These are phyloP conservation scores for Elsinoe necatrix DNA, from an alignment of 2,329 filamentous ascomycete genomes.

Conservation along the genomic window DNA sequence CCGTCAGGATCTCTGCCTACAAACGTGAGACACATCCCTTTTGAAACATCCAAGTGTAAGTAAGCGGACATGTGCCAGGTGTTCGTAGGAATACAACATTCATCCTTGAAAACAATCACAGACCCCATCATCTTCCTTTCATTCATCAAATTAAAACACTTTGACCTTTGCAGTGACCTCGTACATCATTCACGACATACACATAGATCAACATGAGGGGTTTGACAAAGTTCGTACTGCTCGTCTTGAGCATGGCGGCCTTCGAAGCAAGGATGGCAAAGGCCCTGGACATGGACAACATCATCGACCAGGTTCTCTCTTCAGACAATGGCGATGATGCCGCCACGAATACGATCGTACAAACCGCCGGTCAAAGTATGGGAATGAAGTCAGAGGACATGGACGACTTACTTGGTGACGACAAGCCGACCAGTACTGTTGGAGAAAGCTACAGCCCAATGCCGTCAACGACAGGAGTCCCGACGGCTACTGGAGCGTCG, in stretches of 20 bases:
- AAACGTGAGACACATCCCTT: background rate
- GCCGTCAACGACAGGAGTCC: background rate
- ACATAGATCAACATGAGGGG: background rate
- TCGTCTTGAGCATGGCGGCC: background rate
- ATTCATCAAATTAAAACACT: background rate
- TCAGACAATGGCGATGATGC: conserved; percentile 1
- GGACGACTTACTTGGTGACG: conserved; percentile 1
- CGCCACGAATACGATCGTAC: background rate
- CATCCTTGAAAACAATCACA: conserved; percentile 12
- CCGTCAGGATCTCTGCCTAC: background rate
- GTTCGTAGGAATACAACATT: background rate
- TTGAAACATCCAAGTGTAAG: conserved; percentile 9
- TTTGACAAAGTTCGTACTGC: background rate
- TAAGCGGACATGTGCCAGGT: background rate
- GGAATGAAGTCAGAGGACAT: conserved; percentile 1
- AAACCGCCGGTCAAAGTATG: background rate
- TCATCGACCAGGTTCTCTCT: background rate
- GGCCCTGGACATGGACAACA: background rate
- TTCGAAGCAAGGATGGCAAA: conserved; percentile 7
- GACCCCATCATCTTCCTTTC: background rate
- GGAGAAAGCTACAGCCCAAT: conserved; percentile 2
- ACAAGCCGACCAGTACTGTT: background rate
- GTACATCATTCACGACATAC: background rate
- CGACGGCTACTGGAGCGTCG: background rate
- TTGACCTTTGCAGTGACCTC: background rate